These are phyloP conservation scores for Cryphonectria carpinicola DNA, from an alignment of 2,329 filamentous ascomycete genomes.

Conservation along the genomic window DNA sequence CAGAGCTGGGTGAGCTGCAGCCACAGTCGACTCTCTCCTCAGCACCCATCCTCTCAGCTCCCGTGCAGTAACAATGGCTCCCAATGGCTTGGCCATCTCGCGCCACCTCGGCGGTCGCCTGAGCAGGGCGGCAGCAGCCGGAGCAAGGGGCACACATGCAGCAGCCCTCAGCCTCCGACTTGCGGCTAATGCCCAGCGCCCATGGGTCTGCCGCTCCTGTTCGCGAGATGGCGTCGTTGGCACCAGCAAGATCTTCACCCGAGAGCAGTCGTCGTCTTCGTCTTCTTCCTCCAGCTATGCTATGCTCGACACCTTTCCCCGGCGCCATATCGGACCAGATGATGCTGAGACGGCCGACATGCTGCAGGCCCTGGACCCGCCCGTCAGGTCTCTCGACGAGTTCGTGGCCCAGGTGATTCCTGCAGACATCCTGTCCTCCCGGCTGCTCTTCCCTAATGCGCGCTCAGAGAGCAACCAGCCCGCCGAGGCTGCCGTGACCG, in stretches of 20 bases:
- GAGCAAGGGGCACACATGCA: constrained; percentile 16
- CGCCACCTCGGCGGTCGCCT: constrained; percentile 30
- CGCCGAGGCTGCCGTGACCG: constrained; percentile 39
- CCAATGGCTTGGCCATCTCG: constrained; percentile 31
- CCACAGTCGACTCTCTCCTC: background rate
- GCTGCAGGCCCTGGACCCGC: constrained; percentile 78
- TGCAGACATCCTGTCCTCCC: constrained; percentile 72
- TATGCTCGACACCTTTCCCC: constrained; percentile 68
- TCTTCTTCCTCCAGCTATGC: constrained; percentile 29
- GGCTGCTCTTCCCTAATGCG: constrained; percentile 61
- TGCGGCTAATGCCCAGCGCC: constrained; percentile 27
- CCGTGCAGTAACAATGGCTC: constrained; percentile 23
- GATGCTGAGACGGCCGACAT: constrained; percentile 72
- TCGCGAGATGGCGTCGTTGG: constrained; percentile 21
- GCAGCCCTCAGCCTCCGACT: constrained; percentile 24
- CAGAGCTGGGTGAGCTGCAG: background rate
- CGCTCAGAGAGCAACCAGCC: constrained; percentile 45
- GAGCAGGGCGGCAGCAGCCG: constrained; percentile 12
- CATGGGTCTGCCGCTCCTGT: constrained; percentile 29
- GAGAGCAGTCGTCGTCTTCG: constrained; percentile 30
- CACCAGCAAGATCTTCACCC: constrained; percentile 23
- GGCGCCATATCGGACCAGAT: constrained; percentile 86
- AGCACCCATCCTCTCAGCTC: background rate
- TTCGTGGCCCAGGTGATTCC: constrained; percentile 88
- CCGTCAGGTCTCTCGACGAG: constrained; percentile 73